phyloP scores from a whole-genome alignment of 2,329 filamentous ascomycete species.

The Fusarium algeriense region DNA sequence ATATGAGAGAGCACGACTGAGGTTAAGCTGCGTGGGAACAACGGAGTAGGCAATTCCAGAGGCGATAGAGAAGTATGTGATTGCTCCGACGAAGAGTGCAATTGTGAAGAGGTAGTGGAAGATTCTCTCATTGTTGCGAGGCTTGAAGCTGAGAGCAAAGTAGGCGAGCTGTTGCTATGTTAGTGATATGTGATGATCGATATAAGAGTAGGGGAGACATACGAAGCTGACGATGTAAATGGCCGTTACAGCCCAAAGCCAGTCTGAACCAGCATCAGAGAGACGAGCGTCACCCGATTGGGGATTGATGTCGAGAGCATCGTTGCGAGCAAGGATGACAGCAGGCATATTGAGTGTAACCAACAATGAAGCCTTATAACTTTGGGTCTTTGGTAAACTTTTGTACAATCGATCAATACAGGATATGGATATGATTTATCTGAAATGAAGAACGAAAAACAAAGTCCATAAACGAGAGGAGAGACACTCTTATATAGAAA shows the following conservation, averaged over 20 bases:
- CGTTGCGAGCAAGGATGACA: slow-evolving; percentile 55
- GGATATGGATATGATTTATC: neutral
- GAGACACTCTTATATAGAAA: slow-evolving; percentile 18
- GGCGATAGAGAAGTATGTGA: slow-evolving; percentile 66
- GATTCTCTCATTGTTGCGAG: slow-evolving; percentile 62
- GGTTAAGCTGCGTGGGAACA: slow-evolving; percentile 50
- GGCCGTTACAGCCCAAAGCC: slow-evolving; percentile 67
- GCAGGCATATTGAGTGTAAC: slow-evolving; percentile 47
- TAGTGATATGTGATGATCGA: slow-evolving; percentile 9
- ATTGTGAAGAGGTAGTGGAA: slow-evolving; percentile 69
- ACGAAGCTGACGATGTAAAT: slow-evolving; percentile 62
- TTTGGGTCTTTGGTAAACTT: neutral
- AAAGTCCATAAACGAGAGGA: neutral
- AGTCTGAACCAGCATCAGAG: slow-evolving; percentile 63
- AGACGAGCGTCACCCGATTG: slow-evolving; percentile 56
- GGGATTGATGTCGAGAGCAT: slow-evolving; percentile 62
- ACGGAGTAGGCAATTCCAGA: slow-evolving; percentile 62
- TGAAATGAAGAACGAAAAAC: neutral
- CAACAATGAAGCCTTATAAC: neutral
- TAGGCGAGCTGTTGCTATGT: slow-evolving; percentile 53
- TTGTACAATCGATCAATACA: neutral
- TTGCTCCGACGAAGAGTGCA: slow-evolving; percentile 61
- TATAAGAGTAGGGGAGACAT: slow-evolving; percentile 34
- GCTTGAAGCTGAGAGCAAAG: slow-evolving; percentile 56
- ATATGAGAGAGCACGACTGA: slow-evolving; percentile 48